Evolutionary conservation across 441 rosid genomes (phyloP), one percentile per base, ranked within the genome.

Genomic region (Eruca vesicaria): DNA sequence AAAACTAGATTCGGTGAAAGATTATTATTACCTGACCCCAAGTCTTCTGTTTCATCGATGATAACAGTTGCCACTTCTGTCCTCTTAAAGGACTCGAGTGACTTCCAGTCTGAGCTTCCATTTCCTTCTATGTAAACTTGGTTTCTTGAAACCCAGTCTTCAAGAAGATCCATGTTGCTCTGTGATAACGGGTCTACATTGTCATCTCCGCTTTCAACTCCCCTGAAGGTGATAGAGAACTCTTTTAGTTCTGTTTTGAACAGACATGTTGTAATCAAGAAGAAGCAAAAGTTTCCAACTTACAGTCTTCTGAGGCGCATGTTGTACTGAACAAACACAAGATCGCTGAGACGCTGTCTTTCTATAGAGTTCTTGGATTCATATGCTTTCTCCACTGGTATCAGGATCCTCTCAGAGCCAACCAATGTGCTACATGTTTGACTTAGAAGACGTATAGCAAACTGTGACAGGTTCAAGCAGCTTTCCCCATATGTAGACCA

Each of bases 401-500:
- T 66, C 52, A 63, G 81, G 73, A 71, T 80, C 61, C 68, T 85
- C 73, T 63, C 80, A n/a, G 77, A 83, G 55, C 88, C 86, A 35
- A 68, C 38, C 20, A 64, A 28, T 26, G 90, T 82, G 76, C 92
- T 82, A 56, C 98, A 93, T 23, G 98, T 84, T 83, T 96, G 99
- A 74, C 90, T 84, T 64, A 93, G 86, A 66, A 96, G 83, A 8
- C 93, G 95, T 63, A 82, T 69, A 0, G 98, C 98, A 75, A 96
- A 74, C 32, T 90, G 90, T 66, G 91, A 80, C 87, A 96, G 85
- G 81, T 96, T 90, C 38, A 94, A 91, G 82, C 99, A 93, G 71
- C 92, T 86, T 76, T 95, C 98, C 53, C 96, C 98, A 77, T 90
- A 93, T 5, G 97, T 85, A 73, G 91, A 85, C 99, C 99, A 96